Evolutionary conservation across 1,139 yeast genomes (phyloP), one percentile per base, ranked within the genome.

Genomic region (Hemisphaericaspora xylofermentans): DNA sequence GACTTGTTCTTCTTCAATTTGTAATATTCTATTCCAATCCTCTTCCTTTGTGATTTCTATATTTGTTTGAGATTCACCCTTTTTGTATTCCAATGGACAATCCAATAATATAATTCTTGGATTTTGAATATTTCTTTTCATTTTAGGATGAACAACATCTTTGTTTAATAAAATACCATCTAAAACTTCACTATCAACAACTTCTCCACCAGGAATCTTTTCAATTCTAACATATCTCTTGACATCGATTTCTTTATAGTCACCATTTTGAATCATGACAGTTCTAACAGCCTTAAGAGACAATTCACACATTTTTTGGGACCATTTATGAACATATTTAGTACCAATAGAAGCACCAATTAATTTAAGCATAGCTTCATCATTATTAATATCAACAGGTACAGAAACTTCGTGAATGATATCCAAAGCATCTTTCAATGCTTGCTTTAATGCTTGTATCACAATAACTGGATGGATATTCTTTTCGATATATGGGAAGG

Each of bases 31-130:
- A 63, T 85, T 85, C 98, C 98, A 94, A 68, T 94, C 98, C 47
- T 84, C 88, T 64, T 93, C 98, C 59, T 88, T 88, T 39, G 96
- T 85, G 64, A 94, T 91, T 71, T 94, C 99, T 54, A 94, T 89
- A 66, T 93, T 93, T 43, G 98, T 93, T 65, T 94, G 98, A 2
- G 97, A 89, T 68, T 94, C 99, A 47, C 98, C 99, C 76, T 94
- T 94, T 70, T 94, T 94, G 70, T 94, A 94, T 67, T 94, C 99
- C 56, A 94, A 74, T 15, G 99, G 98, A 65, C 98, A 91, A 66
- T 94, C 98, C 54, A 94, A 76, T 50, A 94, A 76, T 31, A 94
- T 78, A 42, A 94, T 80, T 51, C 94, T 77, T 38, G 99, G 99
- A 57, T 88, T 87, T 58, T 84, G 88, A 52, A 93, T 87, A 54